Evolutionary conservation across 2,329 filamentous ascomycete species (phyloP), one percentile per base, ranked within the genome.

Genomic region (Calonectria honghensis): DNA sequence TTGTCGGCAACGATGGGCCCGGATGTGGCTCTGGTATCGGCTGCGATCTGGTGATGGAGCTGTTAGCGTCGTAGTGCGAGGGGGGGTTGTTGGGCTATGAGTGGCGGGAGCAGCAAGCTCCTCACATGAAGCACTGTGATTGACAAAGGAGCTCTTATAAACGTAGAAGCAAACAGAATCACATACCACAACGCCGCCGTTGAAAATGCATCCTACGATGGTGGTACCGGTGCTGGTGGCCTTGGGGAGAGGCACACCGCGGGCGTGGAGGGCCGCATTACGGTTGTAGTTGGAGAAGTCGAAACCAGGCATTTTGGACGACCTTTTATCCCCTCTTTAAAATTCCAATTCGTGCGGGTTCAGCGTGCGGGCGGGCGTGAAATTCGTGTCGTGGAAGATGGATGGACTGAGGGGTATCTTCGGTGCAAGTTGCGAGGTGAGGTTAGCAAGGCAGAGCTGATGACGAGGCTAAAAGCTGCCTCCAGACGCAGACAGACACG

Each of bases 201-300:
- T 94, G 83, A 93, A 99, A 87, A 98, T 94, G 84, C 96, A 98
- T 82, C 97, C 97, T 67, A 99, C 97, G 87, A 99, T 99, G 78
- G 97, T 99, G 74, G 97, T 99, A 89, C 97, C 97, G 75, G 97
- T 99, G 88, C 96, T 98, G 75, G 97, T 99, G 77, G 97, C 97
- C 89, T 98, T 98, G 82, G 97, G 97, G 75, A 98, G 90, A 76
- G 97, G 97, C 68, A 98, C 94, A 81, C 97, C 97, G 87, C 94
- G 93, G 82, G 96, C 95, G 86, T 98, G 96, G 81, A 99, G 93
- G 78, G 96, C 96, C 85, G 94, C 93, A 92, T 99, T 99, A 90
- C 97, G 95, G 92, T 98, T 98, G 92, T 98, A 97, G 91, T 99
- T 99, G 87, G 96, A 97, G 91, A 99, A 99, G 89, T 98, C 96